Conservation (phyloP, 495 filamentous ascomycete genomes). For the Aspergillus conjunctus region DNA sequence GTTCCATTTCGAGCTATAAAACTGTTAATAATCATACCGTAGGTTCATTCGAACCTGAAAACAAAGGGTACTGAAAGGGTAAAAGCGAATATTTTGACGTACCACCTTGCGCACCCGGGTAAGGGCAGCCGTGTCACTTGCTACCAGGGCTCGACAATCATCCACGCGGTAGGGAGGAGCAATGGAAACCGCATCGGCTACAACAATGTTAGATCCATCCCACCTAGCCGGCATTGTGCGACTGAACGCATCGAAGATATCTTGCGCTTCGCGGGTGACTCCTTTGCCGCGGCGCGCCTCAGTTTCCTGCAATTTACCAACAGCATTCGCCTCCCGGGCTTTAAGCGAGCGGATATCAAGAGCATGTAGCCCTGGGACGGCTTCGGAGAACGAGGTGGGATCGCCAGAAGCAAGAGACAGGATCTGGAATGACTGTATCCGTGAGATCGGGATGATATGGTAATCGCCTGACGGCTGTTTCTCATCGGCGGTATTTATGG, state of each 20-base stretch:
- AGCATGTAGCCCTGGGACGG: constrained; percentile 41
- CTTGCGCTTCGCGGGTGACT: constrained; percentile 67
- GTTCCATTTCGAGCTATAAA: constrained; percentile 51
- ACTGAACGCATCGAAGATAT: constrained; percentile 66
- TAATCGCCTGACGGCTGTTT: constrained; percentile 58
- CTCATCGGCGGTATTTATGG: constrained; percentile 55
- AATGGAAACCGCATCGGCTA: constrained; percentile 66
- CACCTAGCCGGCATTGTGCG: constrained; percentile 67
- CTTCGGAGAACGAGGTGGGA: constrained; percentile 46
- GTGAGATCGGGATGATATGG: constrained; percentile 64
- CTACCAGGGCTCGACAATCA: constrained; percentile 54
- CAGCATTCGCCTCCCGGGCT: constrained; percentile 54
- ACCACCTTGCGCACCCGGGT: constrained; percentile 66
- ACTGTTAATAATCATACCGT: constrained; percentile 16
- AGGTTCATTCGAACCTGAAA: no score
- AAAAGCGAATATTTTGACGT: constrained; percentile 29
- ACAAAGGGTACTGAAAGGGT: neutral
- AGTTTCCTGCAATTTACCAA: constrained; percentile 55
- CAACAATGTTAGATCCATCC: constrained; percentile 63
- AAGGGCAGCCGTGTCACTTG: constrained; percentile 54
- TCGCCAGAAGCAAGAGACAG: constrained; percentile 44
- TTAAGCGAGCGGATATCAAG: constrained; percentile 57
- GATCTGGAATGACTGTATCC: constrained; percentile 61
- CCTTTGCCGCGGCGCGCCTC: constrained; percentile 60
- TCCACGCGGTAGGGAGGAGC: constrained; percentile 61